phyloP scores from a whole-genome alignment of 2,329 filamentous ascomycete species.

The Trichoderma koningiopsis region DNA sequence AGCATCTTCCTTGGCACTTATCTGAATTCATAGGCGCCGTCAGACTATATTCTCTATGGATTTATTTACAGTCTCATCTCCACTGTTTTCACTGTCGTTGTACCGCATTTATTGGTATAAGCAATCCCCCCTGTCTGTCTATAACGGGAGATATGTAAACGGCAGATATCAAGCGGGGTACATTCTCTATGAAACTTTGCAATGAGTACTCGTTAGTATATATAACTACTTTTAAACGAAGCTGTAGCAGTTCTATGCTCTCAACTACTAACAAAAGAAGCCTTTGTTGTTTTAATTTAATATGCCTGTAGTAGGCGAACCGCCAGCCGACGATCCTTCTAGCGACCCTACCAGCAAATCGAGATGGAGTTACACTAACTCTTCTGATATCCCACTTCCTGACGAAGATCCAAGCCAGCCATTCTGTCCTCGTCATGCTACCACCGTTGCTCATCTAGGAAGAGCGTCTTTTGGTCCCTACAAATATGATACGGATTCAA shows the following conservation, averaged over 20 bases:
- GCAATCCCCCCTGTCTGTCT: background rate
- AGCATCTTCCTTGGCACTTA: too few relatives aligned
- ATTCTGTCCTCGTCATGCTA: slow-evolving; percentile 13
- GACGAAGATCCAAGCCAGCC: slow-evolving; percentile 8
- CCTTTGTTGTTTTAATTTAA: background rate
- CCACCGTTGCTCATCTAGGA: slow-evolving; percentile 1
- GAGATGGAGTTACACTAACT: slow-evolving; percentile 9
- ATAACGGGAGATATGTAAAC: background rate
- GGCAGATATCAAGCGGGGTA: background rate
- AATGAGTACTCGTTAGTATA: background rate
- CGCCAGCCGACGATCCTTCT: background rate
- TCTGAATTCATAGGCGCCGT: too few relatives aligned
- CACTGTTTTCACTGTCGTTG: too few relatives aligned
- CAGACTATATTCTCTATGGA: too few relatives aligned
- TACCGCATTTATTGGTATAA: too few relatives aligned
- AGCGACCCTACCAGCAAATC: slow-evolving; percentile 1
- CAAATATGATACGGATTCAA: background rate
- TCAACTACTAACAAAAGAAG: background rate
- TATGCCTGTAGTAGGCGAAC: slow-evolving; percentile 10
- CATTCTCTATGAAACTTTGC: background rate
- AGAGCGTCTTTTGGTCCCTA: background rate
- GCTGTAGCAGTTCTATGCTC: background rate
- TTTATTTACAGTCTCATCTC: too few relatives aligned
- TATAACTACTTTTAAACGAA: background rate
- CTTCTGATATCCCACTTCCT: slow-evolving; percentile 7